Evolutionary conservation across 148 eudicot species (phyloP), one percentile per base, ranked within the genome.

Genomic region (Tetragonia tetragonoides): DNA sequence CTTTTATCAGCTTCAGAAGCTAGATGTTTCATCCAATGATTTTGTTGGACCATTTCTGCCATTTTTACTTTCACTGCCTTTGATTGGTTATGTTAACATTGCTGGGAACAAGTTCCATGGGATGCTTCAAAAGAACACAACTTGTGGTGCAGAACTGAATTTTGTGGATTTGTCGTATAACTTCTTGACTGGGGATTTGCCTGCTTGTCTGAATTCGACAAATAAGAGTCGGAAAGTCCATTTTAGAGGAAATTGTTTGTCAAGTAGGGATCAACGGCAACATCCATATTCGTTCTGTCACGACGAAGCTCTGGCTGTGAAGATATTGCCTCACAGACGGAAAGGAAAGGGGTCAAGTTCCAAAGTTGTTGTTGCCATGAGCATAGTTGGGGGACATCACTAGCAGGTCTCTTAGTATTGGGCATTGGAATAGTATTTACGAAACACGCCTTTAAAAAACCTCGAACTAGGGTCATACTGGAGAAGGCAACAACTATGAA

Each of bases 241-340:
- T 28, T 83, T 84, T 71, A 37, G 60, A 71, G 86, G 87, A 61
- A 91, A 91, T 79, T 91, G 95, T 72, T 84, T 91, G 40, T 69
- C 87, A 7, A 80, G 72, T 68, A 74, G 73, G 61, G 70, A 70
- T n/a, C 81, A 78, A 65, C 28, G 77, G 74, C 97, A 93, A 80
- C 83, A 86, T 46, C 89, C 81, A 4, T 66, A 65, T 68, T 7
- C 82, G 1, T 88, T 79, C 72, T 93, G 97, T 74, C 82, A 74
- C 20, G 85, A 80, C 66, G 91, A 91, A 77, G 97, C 97, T 54
- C 56, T 89, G 72, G 97, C 97, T 56, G 95, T 93, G 79, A 85
- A 78, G 62, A 77, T 93, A 18, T 40, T 54, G 56, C 90, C 87
- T 16, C 83, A n/a, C 10, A 75, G 59, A 56, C 56, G 15, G 62